These are phyloP conservation scores for Lentinus polychrous DNA, from an alignment of 1,284 basidiomycete genomes.

Conservation along the genomic window DNA sequence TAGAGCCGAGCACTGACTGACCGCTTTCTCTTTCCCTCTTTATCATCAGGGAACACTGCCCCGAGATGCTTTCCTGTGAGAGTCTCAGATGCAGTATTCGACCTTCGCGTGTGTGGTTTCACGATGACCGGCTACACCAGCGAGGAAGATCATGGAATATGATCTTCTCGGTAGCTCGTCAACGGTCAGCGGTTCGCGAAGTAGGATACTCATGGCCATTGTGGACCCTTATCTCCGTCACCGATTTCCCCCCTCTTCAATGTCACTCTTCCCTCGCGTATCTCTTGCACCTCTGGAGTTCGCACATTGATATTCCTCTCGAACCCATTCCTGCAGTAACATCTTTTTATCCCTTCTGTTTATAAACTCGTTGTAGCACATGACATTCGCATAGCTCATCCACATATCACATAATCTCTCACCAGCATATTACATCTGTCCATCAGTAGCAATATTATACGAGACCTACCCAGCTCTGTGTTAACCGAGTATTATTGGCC, in stretches of 20 bases:
- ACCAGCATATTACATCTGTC: background rate
- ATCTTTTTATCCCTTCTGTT: background rate
- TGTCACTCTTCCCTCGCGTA: too few relatives aligned
- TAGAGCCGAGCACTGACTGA: background rate
- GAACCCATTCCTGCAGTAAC: background rate
- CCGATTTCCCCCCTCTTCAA: too few relatives aligned
- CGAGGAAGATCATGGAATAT: background rate
- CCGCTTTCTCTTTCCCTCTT: background rate
- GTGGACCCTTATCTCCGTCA: too few relatives aligned
- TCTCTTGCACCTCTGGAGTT: too few relatives aligned
- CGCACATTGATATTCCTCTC: too few relatives aligned
- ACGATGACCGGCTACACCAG: background rate
- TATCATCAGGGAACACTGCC: conserved; percentile 29
- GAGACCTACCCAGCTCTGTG: too few relatives aligned
- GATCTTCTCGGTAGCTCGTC: background rate
- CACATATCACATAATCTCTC: background rate
- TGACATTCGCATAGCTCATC: background rate
- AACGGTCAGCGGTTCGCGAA: background rate
- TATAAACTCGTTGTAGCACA: background rate
- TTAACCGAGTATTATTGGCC: too few relatives aligned
- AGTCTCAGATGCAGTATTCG: background rate
- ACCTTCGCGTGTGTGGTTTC: background rate
- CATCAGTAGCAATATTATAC: too few relatives aligned
- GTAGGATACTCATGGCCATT: too few relatives aligned
- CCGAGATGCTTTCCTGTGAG: conserved; percentile 37